phyloP scores from a whole-genome alignment of 2,329 filamentous ascomycete species.

The Herpotrichia juniperi region DNA sequence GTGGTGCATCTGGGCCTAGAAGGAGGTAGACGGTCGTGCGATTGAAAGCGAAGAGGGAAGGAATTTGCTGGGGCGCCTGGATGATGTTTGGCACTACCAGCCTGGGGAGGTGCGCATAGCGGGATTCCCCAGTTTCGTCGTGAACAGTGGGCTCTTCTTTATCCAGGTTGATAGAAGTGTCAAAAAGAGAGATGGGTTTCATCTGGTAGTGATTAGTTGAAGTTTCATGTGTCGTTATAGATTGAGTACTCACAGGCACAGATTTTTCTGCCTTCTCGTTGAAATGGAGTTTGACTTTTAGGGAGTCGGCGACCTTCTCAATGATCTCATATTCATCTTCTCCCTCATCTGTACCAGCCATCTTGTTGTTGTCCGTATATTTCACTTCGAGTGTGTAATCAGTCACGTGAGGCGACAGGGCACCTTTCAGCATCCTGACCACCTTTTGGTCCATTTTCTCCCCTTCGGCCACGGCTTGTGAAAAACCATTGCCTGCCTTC shows the following conservation, averaged over 20 bases:
- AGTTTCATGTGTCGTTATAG: background rate
- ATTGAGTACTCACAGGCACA: slow-evolving; percentile 17
- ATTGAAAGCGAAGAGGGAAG: slow-evolving; percentile 70
- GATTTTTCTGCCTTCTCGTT: slow-evolving; percentile 15
- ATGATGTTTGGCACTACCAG: slow-evolving; percentile 63
- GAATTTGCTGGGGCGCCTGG: slow-evolving; percentile 68
- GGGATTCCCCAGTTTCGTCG: slow-evolving; percentile 37
- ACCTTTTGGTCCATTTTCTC: slow-evolving; percentile 74
- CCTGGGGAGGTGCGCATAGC: slow-evolving; percentile 59
- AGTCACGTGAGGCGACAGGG: slow-evolving; percentile 68
- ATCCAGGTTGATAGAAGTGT: slow-evolving; percentile 55
- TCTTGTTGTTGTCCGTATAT: slow-evolving; percentile 51
- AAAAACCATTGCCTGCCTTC: slow-evolving; percentile 62
- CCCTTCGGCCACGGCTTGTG: slow-evolving; percentile 64
- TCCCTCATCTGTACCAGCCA: slow-evolving; percentile 9
- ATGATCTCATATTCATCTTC: slow-evolving; percentile 66
- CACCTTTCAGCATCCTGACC: slow-evolving; percentile 75
- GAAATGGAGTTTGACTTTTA: slow-evolving; percentile 49
- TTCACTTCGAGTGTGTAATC: slow-evolving; percentile 70
- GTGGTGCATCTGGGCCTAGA: slow-evolving; percentile 58
- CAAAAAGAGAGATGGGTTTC: slow-evolving; percentile 65
- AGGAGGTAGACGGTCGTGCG: slow-evolving; percentile 71
- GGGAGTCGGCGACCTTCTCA: slow-evolving; percentile 60
- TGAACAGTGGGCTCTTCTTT: slow-evolving; percentile 34
- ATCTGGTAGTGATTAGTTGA: slow-evolving; percentile 30